phyloP scores from a whole-genome alignment of 2,329 filamentous ascomycete species.

The Botrytis byssoidea region DNA sequence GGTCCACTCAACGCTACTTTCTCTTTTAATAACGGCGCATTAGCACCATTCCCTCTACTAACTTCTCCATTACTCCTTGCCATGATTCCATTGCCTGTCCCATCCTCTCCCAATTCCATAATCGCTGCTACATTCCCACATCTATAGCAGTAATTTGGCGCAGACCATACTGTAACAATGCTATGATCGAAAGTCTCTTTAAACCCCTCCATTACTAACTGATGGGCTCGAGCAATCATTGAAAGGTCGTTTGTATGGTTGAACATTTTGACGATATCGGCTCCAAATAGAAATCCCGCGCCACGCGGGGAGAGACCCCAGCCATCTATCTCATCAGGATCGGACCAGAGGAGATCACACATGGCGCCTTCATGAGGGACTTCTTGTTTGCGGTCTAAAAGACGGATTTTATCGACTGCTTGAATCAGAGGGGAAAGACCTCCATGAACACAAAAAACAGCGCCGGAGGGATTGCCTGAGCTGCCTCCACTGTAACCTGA shows the following conservation, averaged over 20 bases:
- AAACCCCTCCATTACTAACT: slow-evolving; percentile 98
- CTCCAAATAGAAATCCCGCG: slow-evolving; percentile 92
- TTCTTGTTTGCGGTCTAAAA: slow-evolving; percentile 95
- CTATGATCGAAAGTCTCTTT: slow-evolving; percentile 98
- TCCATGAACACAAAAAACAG: slow-evolving; percentile 93
- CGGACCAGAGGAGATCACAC: slow-evolving; percentile 97
- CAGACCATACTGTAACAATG: slow-evolving; percentile 98
- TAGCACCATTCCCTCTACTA: slow-evolving; percentile 53
- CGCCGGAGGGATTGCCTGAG: slow-evolving; percentile 70
- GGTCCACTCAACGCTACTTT: slow-evolving; percentile 64
- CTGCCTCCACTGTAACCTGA: slow-evolving; percentile 65
- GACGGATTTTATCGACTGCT: slow-evolving; percentile 89
- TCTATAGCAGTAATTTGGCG: slow-evolving; percentile 89
- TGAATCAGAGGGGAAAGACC: slow-evolving; percentile 90
- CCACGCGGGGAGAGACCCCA: slow-evolving; percentile 80
- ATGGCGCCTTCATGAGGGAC: slow-evolving; percentile 98
- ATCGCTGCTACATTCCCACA: slow-evolving; percentile 96
- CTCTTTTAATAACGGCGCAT: slow-evolving; percentile 48
- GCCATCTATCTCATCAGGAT: slow-evolving; percentile 95
- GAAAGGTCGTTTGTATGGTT: slow-evolving; percentile 92
- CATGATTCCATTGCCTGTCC: slow-evolving; percentile 60
- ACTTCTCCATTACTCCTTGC: slow-evolving; percentile 45
- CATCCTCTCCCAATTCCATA: slow-evolving; percentile 86
- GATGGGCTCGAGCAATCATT: slow-evolving; percentile 89
- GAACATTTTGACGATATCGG: slow-evolving; percentile 93